phyloP scores from a whole-genome alignment of 257 asterid genomes.

The Penstemon barbatus region DNA sequence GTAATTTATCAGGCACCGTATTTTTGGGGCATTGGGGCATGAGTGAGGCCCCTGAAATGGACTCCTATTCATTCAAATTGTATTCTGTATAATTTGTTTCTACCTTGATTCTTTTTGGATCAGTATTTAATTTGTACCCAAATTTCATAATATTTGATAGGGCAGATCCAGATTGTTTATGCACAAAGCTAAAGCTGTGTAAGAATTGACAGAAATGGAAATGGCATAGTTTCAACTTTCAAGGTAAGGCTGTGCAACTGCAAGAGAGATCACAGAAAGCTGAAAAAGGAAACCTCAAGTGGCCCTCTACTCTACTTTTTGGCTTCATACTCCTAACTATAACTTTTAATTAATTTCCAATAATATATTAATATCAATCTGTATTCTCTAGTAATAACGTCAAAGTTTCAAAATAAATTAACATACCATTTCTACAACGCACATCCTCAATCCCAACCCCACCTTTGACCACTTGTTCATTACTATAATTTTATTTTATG shows the following conservation, averaged over 20 bases:
- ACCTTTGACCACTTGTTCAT: slow-evolving; percentile 4
- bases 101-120: neutral
- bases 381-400: neutral
- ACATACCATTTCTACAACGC: neutral
- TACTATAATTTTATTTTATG: no score
- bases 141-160: slow-evolving; percentile 10
- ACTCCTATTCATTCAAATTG: slow-evolving; percentile 1
- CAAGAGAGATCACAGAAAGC: slow-evolving; percentile 21
- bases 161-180: neutral
- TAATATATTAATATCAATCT: no score
- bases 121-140: neutral
- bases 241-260: slow-evolving; percentile 20
- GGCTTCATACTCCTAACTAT: slow-evolving; percentile 9
- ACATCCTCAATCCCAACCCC: neutral
- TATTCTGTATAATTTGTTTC: neutral
- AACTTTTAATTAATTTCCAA: slow-evolving; percentile 19
- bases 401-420: neutral
- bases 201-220: slow-evolving; percentile 32
- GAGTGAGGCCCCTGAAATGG: slow-evolving; percentile 21
- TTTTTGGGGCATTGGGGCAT: slow-evolving; percentile 1
- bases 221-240: slow-evolving; percentile 34
- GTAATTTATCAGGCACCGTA: slow-evolving; percentile 9
- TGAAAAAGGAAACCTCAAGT: slow-evolving; percentile 21
- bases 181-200: slow-evolving; percentile 18
- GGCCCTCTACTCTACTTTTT: slow-evolving; percentile 18